phyloP scores from a whole-genome alignment of 192 early-diverging fungal species.

The Podila horticola region DNA sequence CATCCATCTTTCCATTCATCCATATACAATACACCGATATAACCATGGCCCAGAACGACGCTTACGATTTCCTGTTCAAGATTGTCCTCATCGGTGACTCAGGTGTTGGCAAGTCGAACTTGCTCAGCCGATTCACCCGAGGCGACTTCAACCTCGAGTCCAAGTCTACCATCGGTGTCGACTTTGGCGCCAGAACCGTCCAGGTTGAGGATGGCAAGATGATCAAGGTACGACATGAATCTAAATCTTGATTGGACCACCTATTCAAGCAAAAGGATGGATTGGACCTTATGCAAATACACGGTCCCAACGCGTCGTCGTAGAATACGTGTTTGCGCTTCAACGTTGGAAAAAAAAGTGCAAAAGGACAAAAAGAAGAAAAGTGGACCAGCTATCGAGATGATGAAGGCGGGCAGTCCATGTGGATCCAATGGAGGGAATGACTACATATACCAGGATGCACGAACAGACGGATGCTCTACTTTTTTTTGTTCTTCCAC shows the following conservation, averaged over 20 bases:
- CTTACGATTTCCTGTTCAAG: slow-evolving; percentile 79
- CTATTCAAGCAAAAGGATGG: not conserved
- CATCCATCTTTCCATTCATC: not conserved
- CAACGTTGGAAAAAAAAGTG: no score
- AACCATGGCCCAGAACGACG: slow-evolving; percentile 67
- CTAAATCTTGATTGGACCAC: slow-evolving; percentile 38
- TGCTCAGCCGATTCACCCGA: slow-evolving; percentile 79
- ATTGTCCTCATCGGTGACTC: slow-evolving; percentile 80
- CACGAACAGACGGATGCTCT: no score
- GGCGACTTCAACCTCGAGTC: slow-evolving; percentile 57
- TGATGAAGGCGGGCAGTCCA: no score
- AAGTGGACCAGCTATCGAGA: no score
- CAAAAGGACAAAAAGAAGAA: no score
- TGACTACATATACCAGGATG: no score
- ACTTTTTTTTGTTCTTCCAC: no score
- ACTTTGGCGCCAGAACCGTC: slow-evolving; percentile 52
- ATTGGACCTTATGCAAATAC: no score
- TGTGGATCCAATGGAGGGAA: no score
- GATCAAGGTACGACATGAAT: slow-evolving; percentile 80
- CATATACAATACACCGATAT: not conserved
- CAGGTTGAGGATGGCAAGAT: slow-evolving; percentile 85
- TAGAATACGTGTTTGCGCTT: slow-evolving; percentile 46
- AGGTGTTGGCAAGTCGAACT: slow-evolving; percentile 86
- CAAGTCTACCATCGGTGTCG: slow-evolving; percentile 56
- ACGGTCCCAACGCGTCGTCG: no score